Evolutionary conservation across 2,329 filamentous ascomycete genomes (phyloP), one percentile per base, ranked within the genome.

Genomic region (Phyllosticta citribraziliensis): DNA sequence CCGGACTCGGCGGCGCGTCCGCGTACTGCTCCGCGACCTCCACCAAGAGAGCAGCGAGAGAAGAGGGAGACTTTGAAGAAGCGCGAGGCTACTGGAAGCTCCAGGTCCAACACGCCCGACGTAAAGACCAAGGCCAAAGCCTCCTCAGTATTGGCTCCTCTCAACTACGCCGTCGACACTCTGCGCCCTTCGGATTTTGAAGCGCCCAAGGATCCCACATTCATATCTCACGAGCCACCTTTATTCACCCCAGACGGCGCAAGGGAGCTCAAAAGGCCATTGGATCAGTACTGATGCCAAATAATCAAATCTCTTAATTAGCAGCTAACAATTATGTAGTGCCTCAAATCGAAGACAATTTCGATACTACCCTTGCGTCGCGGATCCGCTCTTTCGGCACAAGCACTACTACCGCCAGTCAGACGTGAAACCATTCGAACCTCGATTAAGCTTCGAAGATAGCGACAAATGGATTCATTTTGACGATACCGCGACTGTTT

Each of bases 401-500:
- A 91, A 86, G 65, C 84, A 95, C 68, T 94, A 89, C 78, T 97
- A 96, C 75, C 88, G 92, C 63, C 87, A 91, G 63, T 94, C 91
- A 52, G 94, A 97, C 70, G 84, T 89, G 5, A 85, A 86, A 63
- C 94, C 95, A 0, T 92, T 89, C 69, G 85, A 87, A 33, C 83
- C 94, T 4, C 87, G 91, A 61, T 87, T 99, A 72, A 95, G 88
- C 76, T 96, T 94, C 70, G 93, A 97, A 72, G 94, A 99, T 74
- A 88, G 89, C 35, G 89, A 93, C 35, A 85, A 87, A 10, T 88
- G 89, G 71, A 89, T 97, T 72, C 88, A 88, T 70, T 91, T 97
- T 70, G 76, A 78, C 58, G 88, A 91, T 69, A 83, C 84, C 47
- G 91, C 87, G 8, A 84, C 82, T 20, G 85, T 91, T 56, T 84